A percentile compares a stretch with the other conserved stretches of the same genome.
These are phyloP conservation scores for Fusarium equiseti DNA, from an alignment of 2,329 filamentous ascomycete species.

Conservation along the genomic window DNA sequence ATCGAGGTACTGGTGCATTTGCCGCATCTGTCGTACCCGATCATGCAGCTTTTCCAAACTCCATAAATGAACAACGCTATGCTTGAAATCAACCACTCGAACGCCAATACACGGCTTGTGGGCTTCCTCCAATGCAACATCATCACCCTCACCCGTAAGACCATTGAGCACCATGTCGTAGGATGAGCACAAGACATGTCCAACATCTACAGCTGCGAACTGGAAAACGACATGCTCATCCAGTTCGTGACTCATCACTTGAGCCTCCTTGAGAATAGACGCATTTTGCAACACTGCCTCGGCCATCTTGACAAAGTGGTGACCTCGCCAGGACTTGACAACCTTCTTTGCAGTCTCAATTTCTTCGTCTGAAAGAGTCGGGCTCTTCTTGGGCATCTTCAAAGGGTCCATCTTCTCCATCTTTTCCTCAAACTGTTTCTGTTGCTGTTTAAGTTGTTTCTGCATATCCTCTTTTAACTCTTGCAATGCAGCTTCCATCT, in stretches of 20 bases:
- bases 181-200: conserved; percentile 89
- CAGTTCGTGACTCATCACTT: conserved; percentile 97
- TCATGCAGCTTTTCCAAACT: conserved; percentile 92
- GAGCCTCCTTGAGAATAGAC: conserved; percentile 90
- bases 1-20: conserved; percentile 96
- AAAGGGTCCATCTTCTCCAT: conserved; percentile 80
- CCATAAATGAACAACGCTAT: conserved; percentile 90
- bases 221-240: conserved; percentile 94
- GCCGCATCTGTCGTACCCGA: conserved; percentile 90
- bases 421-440: conserved; percentile 85
- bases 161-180: conserved; percentile 97
- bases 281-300: conserved; percentile 92
- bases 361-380: conserved; percentile 78
- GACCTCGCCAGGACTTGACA: conserved; percentile 81
- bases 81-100: conserved; percentile 90
- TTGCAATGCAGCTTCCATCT: conserved; percentile 85
- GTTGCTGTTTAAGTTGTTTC: conserved; percentile 83
- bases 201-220: conserved; percentile 89
- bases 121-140: conserved; percentile 82
- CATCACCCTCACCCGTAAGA: conserved; percentile 85
- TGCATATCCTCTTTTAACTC: conserved; percentile 90
- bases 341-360: conserved; percentile 75
- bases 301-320: conserved; percentile 93
- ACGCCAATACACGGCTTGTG: conserved; percentile 92
- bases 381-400: conserved; percentile 70